phyloP scores from a whole-genome alignment of 106 monocot genomes.

The Phalaenopsis aphrodite region DNA sequence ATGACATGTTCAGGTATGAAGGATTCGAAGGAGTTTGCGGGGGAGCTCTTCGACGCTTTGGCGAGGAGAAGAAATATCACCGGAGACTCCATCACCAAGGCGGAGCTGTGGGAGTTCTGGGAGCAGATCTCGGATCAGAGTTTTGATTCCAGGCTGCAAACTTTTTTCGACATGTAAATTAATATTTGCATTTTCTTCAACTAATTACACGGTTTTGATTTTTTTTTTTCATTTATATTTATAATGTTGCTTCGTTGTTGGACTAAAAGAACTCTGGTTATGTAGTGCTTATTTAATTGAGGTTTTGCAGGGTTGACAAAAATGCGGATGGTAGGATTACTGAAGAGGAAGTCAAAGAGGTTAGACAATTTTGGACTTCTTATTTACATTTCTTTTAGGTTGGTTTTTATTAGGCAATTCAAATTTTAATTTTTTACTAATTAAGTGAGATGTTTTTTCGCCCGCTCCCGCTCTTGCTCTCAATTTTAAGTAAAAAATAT shows the following conservation, averaged over 20 bases:
- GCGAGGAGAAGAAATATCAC: slow-evolving; percentile 56
- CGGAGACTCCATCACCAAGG: slow-evolving; percentile 40
- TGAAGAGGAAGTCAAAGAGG: slow-evolving; percentile 85
- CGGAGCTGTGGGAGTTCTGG: slow-evolving; percentile 85
- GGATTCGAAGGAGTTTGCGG: slow-evolving; percentile 80
- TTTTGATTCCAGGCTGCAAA: slow-evolving; percentile 85
- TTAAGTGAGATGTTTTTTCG: no score
- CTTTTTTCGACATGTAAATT: slow-evolving; percentile 93
- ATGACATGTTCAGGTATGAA: slow-evolving; percentile 59
- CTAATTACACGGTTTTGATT: background rate
- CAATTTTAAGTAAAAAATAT: no score
- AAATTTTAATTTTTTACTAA: no score
- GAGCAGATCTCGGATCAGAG: slow-evolving; percentile 86
- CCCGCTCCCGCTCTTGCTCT: no score
- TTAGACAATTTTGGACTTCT: background rate
- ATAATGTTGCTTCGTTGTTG: background rate
- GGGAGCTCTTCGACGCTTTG: slow-evolving; percentile 74
- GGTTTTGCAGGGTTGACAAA: slow-evolving; percentile 70
- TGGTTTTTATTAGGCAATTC: no score
- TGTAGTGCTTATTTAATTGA: background rate
- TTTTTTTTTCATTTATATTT: background rate
- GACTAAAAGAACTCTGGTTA: no score
- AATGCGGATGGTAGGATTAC: slow-evolving; percentile 82
- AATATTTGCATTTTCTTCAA: background rate
- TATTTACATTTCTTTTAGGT: no score